These are phyloP conservation scores for Rubus parviflorus DNA, from an alignment of 306 rosid genomes.

Conservation along the genomic window DNA sequence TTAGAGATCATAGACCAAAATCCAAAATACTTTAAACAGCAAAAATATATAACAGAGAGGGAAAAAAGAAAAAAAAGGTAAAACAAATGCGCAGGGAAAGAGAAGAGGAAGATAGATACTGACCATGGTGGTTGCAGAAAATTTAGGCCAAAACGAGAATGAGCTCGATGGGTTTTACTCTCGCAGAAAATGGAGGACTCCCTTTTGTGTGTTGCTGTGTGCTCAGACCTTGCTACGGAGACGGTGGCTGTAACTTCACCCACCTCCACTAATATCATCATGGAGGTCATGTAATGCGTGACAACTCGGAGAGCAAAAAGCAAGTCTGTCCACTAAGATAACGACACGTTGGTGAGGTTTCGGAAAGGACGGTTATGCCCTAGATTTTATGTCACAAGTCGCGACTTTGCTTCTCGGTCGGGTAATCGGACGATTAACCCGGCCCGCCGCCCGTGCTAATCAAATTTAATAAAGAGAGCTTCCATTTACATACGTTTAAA, in stretches of 20 bases:
- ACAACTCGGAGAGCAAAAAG: constrained; percentile 23
- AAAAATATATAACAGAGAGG: not conserved
- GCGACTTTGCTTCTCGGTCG: too few relatives aligned
- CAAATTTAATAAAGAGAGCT: too few relatives aligned
- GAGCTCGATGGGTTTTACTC: not conserved
- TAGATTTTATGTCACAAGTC: too few relatives aligned
- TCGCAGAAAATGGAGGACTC: not conserved
- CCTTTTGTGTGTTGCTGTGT: not conserved
- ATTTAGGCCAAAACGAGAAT: constrained; percentile 4
- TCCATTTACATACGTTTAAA: too few relatives aligned
- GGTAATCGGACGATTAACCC: too few relatives aligned
- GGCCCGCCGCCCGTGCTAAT: too few relatives aligned
- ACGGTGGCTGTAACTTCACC: constrained; percentile 5
- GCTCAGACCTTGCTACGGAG: not conserved
- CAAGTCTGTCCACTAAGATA: constrained; percentile 13
- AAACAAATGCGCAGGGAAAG: not conserved
- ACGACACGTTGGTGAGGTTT: constrained; percentile 22
- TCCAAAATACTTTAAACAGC: not conserved
- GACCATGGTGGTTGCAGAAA: constrained; percentile 34
- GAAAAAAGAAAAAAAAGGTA: not conserved
- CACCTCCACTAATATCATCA: constrained; percentile 24
- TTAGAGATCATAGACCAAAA: constrained; percentile 7
- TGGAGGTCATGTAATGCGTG: constrained; percentile 34
- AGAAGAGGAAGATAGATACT: not conserved
- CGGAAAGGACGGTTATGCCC: too few relatives aligned